phyloP scores from a whole-genome alignment of 495 filamentous ascomycete genomes.

The Xylaria flabelliformis region DNA sequence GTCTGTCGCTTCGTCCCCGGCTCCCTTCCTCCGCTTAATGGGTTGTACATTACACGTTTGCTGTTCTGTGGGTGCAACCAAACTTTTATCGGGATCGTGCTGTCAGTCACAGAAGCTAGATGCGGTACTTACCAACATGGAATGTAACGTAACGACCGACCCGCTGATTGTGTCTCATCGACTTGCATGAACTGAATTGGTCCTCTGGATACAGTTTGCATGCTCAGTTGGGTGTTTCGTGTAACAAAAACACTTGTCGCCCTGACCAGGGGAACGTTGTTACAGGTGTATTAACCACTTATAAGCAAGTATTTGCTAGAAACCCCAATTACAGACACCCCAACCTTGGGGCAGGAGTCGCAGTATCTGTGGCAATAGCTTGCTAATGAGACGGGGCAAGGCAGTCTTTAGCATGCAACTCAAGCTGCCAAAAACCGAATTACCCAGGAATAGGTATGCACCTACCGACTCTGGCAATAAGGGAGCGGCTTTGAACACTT shows the following conservation, averaged over 20 bases:
- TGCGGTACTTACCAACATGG: conserved; percentile 2
- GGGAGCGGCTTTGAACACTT: background rate
- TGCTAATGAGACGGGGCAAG: background rate
- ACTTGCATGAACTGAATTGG: conserved; percentile 5
- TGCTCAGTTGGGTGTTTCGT: conserved; percentile 2
- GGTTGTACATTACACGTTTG: conserved; percentile 17
- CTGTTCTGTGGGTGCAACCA: background rate
- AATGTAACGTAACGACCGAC: conserved; percentile 6
- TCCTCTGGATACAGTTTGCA: background rate
- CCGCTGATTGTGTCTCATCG: background rate
- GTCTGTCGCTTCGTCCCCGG: conserved; percentile 6
- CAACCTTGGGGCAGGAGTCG: background rate
- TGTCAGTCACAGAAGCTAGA: conserved; percentile 18
- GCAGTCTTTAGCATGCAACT: conserved; percentile 1
- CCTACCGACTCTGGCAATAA: background rate
- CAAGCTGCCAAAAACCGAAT: background rate
- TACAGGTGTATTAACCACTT: conserved; percentile 4
- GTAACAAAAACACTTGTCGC: background rate
- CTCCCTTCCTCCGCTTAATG: conserved; percentile 10
- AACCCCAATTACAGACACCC: background rate
- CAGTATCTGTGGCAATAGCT: conserved; percentile 1
- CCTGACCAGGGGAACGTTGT: conserved; percentile 6
- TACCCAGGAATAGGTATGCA: background rate
- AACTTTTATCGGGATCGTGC: conserved; percentile 18
- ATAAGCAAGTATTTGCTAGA: background rate